These are phyloP conservation scores for Amauroascus verrucosus DNA, from an alignment of 2,329 filamentous ascomycete genomes.

Conservation along the genomic window DNA sequence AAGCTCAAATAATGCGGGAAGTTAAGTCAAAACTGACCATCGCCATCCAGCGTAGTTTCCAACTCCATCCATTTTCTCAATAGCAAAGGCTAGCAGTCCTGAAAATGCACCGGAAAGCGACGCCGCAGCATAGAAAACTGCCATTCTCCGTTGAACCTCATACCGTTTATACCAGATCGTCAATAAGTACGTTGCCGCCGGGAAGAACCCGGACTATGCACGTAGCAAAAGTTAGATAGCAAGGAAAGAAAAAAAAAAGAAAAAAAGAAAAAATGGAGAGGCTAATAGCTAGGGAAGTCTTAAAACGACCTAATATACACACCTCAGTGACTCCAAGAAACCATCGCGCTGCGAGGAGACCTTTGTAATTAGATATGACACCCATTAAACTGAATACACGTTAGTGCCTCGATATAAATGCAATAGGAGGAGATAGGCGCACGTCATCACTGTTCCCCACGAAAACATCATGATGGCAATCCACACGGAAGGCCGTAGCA, in stretches of 20 bases:
- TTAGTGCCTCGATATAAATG: not conserved
- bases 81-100: constrained; percentile 42
- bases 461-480: constrained; percentile 41
- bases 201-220: constrained; percentile 43
- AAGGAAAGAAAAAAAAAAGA: too few species aligned
- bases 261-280: too few species aligned
- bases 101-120: constrained; percentile 37
- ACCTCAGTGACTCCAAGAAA: constrained; percentile 42
- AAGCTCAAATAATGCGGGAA: not conserved
- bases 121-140: constrained; percentile 24
- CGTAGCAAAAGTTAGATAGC: not conserved
- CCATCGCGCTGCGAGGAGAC: constrained; percentile 42
- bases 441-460: constrained; percentile 25
- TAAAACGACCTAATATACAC: not conserved
- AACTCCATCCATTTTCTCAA: constrained; percentile 37
- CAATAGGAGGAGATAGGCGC: not conserved
- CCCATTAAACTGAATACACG: constrained; percentile 35
- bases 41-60: constrained; percentile 37
- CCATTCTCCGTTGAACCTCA: constrained; percentile 24
- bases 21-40: constrained; percentile 26
- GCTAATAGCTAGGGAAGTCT: constrained; percentile 25
- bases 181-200: constrained; percentile 21
- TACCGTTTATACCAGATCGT: constrained; percentile 24
- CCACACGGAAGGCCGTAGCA: constrained; percentile 32
- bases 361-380: constrained; percentile 41